Base-by-base conservation (phyloP, 495 filamentous ascomycete genomes). In the Tuber umbilicatum region DNA sequence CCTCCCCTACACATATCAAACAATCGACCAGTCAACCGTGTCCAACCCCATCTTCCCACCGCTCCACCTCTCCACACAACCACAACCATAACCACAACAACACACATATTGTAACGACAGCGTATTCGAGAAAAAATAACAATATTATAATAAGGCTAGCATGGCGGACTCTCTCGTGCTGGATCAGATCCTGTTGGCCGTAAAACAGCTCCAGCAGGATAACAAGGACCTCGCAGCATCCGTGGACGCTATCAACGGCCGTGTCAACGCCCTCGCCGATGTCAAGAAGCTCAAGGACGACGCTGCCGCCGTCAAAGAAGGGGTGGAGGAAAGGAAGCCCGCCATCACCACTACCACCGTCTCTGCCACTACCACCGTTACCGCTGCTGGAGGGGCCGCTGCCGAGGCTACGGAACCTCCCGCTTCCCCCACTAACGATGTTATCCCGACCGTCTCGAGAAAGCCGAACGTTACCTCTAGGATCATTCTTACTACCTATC, bases 401-500 rank as follows among this genome's bases (percentile, higher is more conserved):
- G 41, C 75, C 67, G 71, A 77, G 73, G 68, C 79, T 73, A 19
- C 73, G 67, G 50, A 43, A 72, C 73, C 70, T 73, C 80, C 74
- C 14, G 72, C 39, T 37, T 75, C 79, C 19, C 76, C 71, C 37
- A 70, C 73, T 74, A 79, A 68, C 21, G 81, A 73, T 50, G 39
- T 69, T 42, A 79, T 73, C 38, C 75, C 77, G 67, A 40, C 71
- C 4, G 14, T 68, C 40, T 35, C 73, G 55, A 71, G 72, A 60
- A 79, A 79, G 42, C 77, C 72, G 27, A 75, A 75, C 41, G 10
- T 86, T 55, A 88, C 86, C 69, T 89, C 88, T 38, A 89, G 89
- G 76, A 92, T 93, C 74, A 90, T 92, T 75, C 85, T 88, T 80
- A 88, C 87, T 41, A 97, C 94, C 12, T 97, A 99, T 84, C 95